Evolutionary conservation across 768 basidiomycete species (phyloP), one percentile per base, ranked within the genome.

Genomic region (Boletus pseudopeckii): DNA sequence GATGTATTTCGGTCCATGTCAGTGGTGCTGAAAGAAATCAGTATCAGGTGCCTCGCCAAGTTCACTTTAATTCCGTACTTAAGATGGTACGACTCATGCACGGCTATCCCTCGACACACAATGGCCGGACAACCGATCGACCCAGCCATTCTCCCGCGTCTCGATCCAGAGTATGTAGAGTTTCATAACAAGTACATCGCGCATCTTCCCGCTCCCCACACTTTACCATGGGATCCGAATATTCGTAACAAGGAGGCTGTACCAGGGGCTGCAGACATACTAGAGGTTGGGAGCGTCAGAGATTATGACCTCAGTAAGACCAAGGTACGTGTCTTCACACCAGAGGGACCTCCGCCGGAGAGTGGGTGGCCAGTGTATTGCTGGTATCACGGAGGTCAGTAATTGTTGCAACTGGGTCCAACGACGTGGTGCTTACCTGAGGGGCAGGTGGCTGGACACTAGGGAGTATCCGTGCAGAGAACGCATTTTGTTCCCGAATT

Each of bases 391-490:
- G 88, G 88, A 48, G 88, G 87, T 80, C 55, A 50, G 76, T 59
- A 9, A 11, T 14, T 36, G 8, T 40, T 37, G 14, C 5, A 38
- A 34, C 4, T 5, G 15, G 30, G 7, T 40, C 17, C 38, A 15
- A 24, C 28, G 17, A 15, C 5, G 14, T 32, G 17, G 17, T 41
- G 4, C 39, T 61, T 24, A 56, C 41, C 11, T 17, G 46, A 43
- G 5, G 13, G 18, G 45, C 59, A 85, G 88, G 88, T 39, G 88
- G 88, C 33, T 89, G 88, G 88, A 88, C 86, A 0, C 73, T 90
- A 2, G 88, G 88, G 0, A 82, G 74, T 50, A 87, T 88, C 57
- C 63, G 58, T 34, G 77, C 80, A 24, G 86, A 86, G 60, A 80
- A 79, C 36, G 72, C 80, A 14, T 86, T 90, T 61, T 75, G 78